Conservation (phyloP, 2,329 filamentous ascomycete species). For the Pseudogymnoascus pannorum region DNA sequence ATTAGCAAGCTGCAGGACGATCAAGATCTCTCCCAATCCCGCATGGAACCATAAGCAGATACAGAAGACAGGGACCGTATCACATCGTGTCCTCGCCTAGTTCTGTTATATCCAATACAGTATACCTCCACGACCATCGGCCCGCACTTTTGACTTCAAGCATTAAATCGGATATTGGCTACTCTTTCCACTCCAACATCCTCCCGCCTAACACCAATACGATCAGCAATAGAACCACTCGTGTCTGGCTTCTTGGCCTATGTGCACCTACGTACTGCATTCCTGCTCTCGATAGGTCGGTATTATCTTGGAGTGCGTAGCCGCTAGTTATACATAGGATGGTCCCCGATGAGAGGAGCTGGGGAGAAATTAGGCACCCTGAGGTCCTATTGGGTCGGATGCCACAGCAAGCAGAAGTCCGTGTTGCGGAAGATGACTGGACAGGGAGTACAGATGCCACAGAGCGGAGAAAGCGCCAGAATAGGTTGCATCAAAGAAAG, state of each 20-base stretch:
- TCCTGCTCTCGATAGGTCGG: background rate
- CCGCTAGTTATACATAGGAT: background rate
- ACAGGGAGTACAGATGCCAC: constrained; percentile 27
- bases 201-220: background rate
- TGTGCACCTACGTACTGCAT: background rate
- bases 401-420: constrained; percentile 4
- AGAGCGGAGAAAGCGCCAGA: constrained; percentile 30
- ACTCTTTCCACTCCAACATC: constrained; percentile 10
- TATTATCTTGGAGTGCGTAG: background rate
- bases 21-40: too few species aligned
- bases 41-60: too few species aligned
- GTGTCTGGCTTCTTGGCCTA: background rate
- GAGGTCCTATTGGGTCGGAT: constrained; percentile 12
- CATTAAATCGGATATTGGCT: background rate
- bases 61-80: too few species aligned
- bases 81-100: background rate
- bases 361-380: constrained; percentile 1
- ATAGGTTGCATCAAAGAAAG: constrained; percentile 31
- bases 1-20: too few species aligned
- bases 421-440: constrained; percentile 28
- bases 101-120: background rate
- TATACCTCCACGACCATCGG: background rate
- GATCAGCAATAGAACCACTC: background rate
- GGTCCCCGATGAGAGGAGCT: constrained; percentile 10
- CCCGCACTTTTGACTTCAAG: too few species aligned